phyloP scores from a whole-genome alignment of 2,329 filamentous ascomycete species.

The Lasiodiplodia citricola region DNA sequence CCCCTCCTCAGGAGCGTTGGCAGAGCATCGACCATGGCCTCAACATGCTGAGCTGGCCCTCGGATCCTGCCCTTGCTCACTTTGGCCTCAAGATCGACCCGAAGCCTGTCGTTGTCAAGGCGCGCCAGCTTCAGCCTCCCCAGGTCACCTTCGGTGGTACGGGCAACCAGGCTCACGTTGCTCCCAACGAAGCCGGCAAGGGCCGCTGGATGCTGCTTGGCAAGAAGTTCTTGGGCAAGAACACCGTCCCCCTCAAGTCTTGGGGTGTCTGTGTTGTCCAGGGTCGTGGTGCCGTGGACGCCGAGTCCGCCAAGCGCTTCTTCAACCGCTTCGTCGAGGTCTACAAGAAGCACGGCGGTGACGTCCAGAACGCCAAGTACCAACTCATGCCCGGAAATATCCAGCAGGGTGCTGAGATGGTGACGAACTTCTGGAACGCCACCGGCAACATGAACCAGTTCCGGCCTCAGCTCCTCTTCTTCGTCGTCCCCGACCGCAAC shows the following conservation, averaged over 20 bases:
- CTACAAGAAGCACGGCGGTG: slow-evolving; percentile 67
- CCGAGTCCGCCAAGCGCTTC: slow-evolving; percentile 59
- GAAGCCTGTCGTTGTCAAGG: slow-evolving; percentile 67
- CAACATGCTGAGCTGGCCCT: slow-evolving; percentile 66
- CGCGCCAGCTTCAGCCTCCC: slow-evolving; percentile 73
- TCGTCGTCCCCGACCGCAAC: slow-evolving; percentile 75
- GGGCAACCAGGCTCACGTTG: slow-evolving; percentile 35
- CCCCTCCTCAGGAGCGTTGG: slow-evolving; percentile 72
- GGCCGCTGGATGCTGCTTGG: slow-evolving; percentile 89
- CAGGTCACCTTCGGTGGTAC: slow-evolving; percentile 66
- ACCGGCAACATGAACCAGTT: slow-evolving; percentile 60
- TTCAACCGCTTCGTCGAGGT: slow-evolving; percentile 65
- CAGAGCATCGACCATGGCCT: slow-evolving; percentile 72
- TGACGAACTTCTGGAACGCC: slow-evolving; percentile 61
- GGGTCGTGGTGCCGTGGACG: slow-evolving; percentile 54
- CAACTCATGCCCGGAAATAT: slow-evolving; percentile 42
- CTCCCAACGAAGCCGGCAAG: slow-evolving; percentile 51
- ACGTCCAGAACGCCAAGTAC: slow-evolving; percentile 54
- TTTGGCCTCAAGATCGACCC: slow-evolving; percentile 76
- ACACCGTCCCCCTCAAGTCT: slow-evolving; percentile 64
- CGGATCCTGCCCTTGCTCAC: slow-evolving; percentile 71
- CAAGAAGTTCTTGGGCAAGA: slow-evolving; percentile 75
- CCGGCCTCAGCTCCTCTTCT: slow-evolving; percentile 77
- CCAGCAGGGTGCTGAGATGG: slow-evolving; percentile 53
- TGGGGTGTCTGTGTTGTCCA: slow-evolving; percentile 79